A percentile compares a stretch with the other conserved stretches of the same genome.
Conservation (phyloP, 192 early-diverging fungal species). For the Coemansia sp. region DNA sequence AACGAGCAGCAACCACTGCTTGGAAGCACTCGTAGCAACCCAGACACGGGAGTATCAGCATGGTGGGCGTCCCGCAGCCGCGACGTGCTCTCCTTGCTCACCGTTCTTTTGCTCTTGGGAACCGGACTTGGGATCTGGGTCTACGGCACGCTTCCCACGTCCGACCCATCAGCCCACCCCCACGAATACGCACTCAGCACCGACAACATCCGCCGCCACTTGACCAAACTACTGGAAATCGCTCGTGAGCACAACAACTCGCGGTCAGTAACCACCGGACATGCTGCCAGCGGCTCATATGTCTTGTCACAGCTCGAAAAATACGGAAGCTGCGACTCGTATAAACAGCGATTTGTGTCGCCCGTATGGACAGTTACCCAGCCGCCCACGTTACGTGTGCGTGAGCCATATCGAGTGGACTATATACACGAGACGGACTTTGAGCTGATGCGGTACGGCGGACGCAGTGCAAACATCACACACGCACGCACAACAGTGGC, state of each 20-base stretch:
- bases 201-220: slow-evolving; percentile 29
- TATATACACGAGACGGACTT: slow-evolving; percentile 46
- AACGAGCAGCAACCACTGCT: slow-evolving; percentile 1
- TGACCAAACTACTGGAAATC: slow-evolving; percentile 35
- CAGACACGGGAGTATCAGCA: neutral
- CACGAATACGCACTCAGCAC: slow-evolving; percentile 50
- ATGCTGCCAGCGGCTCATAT: slow-evolving; percentile 45
- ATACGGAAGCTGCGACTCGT: slow-evolving; percentile 37
- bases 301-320: slow-evolving; percentile 28
- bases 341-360: slow-evolving; percentile 44
- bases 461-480: slow-evolving; percentile 51
- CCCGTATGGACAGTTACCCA: slow-evolving; percentile 38
- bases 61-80: slow-evolving; percentile 37
- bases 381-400: slow-evolving; percentile 18
- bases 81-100: slow-evolving; percentile 29
- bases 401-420: slow-evolving; percentile 18
- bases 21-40: neutral
- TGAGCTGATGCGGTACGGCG: slow-evolving; percentile 60
- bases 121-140: slow-evolving; percentile 45
- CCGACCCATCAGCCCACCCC: slow-evolving; percentile 41
- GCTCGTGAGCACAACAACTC: slow-evolving; percentile 44
- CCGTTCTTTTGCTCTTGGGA: slow-evolving; percentile 34
- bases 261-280: slow-evolving; percentile 45
- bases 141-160: slow-evolving; percentile 50
- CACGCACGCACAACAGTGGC: slow-evolving; percentile 52